Conservation (phyloP, 75 land plant species). For the Pinus albicaulis region DNA sequence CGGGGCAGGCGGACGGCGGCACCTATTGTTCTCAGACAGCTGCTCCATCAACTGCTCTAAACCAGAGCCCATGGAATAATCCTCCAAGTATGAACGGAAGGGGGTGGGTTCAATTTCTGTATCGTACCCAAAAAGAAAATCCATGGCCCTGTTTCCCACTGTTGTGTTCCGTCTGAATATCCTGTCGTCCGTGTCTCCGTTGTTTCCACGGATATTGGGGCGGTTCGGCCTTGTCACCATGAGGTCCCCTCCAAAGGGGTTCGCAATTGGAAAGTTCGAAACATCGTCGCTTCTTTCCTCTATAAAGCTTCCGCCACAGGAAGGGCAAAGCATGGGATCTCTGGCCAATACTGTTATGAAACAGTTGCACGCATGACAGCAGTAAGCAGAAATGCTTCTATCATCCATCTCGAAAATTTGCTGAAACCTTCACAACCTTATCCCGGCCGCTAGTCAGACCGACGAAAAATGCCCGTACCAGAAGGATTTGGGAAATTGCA, state of each 20-base stretch:
- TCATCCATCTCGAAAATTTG: not conserved
- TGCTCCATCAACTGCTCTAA: slow-evolving; percentile 53
- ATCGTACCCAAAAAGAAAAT: slow-evolving; percentile 15
- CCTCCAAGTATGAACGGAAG: slow-evolving; percentile 4
- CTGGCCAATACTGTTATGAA: not conserved
- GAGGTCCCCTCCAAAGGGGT: not conserved
- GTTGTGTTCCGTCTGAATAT: slow-evolving; percentile 8
- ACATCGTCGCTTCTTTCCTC: not conserved
- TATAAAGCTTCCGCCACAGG: not conserved
- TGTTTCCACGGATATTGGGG: no score
- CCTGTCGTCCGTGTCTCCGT: not conserved
- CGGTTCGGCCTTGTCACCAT: not conserved
- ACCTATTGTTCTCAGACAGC: slow-evolving; percentile 30
- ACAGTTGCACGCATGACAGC: not conserved
- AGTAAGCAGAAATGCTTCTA: not conserved
- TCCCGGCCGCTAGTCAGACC: no score
- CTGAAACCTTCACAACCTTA: no score
- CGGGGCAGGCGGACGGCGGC: slow-evolving; percentile 78
- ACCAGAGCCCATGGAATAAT: slow-evolving; percentile 39
- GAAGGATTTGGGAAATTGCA: no score
- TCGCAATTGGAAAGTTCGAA: not conserved
- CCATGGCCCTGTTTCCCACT: not conserved
- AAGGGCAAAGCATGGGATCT: not conserved
- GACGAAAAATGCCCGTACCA: no score
- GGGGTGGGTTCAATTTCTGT: not conserved